Conservation (phyloP, 2,329 filamentous ascomycete species). For the Aspergillus alliaceus region DNA sequence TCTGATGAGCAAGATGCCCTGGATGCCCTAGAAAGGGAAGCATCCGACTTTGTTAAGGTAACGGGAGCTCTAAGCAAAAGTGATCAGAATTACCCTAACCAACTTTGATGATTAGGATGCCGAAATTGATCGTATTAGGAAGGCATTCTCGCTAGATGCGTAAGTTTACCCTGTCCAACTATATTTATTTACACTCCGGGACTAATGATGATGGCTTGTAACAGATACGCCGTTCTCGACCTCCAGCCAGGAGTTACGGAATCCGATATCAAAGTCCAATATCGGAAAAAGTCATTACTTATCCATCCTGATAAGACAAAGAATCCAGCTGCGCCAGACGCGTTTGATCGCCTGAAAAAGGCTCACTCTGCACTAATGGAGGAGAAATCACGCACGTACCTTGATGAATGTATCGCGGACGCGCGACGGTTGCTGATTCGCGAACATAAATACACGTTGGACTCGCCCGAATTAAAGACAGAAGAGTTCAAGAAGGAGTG, state of each 20-base stretch:
- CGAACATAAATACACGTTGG: slow-evolving; percentile 88
- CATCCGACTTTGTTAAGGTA: slow-evolving; percentile 86
- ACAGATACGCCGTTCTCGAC: slow-evolving; percentile 86
- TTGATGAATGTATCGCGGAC: slow-evolving; percentile 95
- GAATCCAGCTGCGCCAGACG: slow-evolving; percentile 86
- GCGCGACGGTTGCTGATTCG: slow-evolving; percentile 92
- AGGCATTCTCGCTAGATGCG: slow-evolving; percentile 80
- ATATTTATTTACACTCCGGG: background rate
- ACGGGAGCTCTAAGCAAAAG: background rate
- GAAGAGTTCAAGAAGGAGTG: slow-evolving; percentile 80
- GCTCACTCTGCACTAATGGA: slow-evolving; percentile 89
- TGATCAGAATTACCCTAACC: slow-evolving; percentile 7
- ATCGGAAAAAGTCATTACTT: slow-evolving; percentile 96
- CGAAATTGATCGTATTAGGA: slow-evolving; percentile 91
- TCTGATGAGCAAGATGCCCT: slow-evolving; percentile 73
- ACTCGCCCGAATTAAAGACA: slow-evolving; percentile 79
- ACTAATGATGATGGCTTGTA: background rate
- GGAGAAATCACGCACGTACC: slow-evolving; percentile 80
- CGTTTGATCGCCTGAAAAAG: slow-evolving; percentile 95
- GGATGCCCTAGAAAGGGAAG: slow-evolving; percentile 77
- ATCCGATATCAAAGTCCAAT: slow-evolving; percentile 90
- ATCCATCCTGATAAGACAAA: slow-evolving; percentile 98
- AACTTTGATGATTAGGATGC: slow-evolving; percentile 66
- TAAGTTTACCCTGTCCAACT: slow-evolving; percentile 36
- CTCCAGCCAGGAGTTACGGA: slow-evolving; percentile 94